Percentiles rank a stretch among this genome's conserved stretches.
phyloP scores from a whole-genome alignment of 306 rosid species.

The Carpinus fangiana region DNA sequence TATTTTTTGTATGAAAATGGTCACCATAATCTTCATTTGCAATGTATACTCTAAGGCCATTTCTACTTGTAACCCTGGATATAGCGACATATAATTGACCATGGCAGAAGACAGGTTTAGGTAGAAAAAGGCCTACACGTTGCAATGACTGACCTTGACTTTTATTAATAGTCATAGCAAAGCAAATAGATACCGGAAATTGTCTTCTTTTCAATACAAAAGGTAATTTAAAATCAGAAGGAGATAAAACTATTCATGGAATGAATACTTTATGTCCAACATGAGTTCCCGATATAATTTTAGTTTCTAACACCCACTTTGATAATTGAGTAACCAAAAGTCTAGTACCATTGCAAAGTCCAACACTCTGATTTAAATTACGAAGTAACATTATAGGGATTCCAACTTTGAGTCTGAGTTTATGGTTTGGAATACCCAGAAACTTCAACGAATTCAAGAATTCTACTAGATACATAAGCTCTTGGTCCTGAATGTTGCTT shows the following conservation, averaged over 20 bases:
- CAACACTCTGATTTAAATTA: neutral
- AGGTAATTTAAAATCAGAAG: neutral
- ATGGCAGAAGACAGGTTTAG: too few species aligned
- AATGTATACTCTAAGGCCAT: neutral
- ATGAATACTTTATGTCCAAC: neutral
- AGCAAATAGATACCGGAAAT: too few species aligned
- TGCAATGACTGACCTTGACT: too few species aligned
- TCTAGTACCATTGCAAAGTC: neutral
- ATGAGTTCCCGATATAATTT: neutral
- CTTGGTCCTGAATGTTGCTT: neutral
- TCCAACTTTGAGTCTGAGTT: neutral
- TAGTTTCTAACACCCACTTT: neutral
- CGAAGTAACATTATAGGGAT: neutral
- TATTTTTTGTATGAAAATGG: neutral
- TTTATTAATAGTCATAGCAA: too few species aligned
- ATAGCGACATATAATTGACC: too few species aligned
- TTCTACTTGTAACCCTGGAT: neutral
- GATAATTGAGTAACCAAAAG: neutral
- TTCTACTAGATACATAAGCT: neutral
- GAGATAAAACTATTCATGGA: neutral
- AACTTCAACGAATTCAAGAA: neutral
- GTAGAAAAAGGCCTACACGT: too few species aligned
- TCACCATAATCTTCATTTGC: neutral
- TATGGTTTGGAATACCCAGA: neutral
- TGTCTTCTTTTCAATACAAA: too few species aligned